Conservation (phyloP, 177 flowering plant species). For the Vitis hybrid region DNA sequence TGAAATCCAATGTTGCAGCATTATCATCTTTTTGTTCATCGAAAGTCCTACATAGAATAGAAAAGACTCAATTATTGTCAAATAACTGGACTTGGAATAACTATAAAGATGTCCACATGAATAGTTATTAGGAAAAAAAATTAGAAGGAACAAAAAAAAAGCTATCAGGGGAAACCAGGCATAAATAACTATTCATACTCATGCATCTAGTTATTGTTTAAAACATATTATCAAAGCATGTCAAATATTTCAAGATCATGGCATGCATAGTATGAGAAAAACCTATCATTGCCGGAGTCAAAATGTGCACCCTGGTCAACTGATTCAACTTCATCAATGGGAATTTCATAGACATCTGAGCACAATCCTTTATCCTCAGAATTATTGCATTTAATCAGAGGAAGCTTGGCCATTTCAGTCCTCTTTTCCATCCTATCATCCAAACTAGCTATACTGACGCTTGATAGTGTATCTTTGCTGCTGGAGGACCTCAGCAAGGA, state of each 20-base stretch:
- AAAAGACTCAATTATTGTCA: not conserved
- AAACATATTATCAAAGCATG: no score
- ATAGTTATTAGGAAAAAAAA: no score
- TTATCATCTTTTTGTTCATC: conserved; percentile 7
- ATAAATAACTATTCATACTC: no score
- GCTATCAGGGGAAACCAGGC: no score
- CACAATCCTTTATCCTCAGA: conserved; percentile 9
- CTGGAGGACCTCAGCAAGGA: conserved; percentile 14
- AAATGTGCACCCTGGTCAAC: conserved; percentile 5
- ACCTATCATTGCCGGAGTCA: conserved; percentile 20
- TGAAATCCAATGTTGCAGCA: conserved; percentile 3
- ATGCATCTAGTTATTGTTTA: no score
- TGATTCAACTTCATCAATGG: conserved; percentile 13
- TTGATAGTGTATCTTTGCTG: conserved; percentile 19
- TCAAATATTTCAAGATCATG: no score
- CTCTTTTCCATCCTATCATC: conserved; percentile 2
- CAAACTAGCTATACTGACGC: conserved; percentile 15
- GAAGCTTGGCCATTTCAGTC: conserved; percentile 3
- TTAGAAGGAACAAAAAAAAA: no score
- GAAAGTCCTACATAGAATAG: conserved; percentile 7
- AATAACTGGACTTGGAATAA: not conserved
- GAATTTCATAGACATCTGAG: conserved; percentile 15
- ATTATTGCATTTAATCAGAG: conserved; percentile 18
- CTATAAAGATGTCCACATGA: no score
- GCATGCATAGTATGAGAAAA: not conserved